phyloP scores from a whole-genome alignment of 208 protist genomes.

The Endotrypanum monterogeii region DNA sequence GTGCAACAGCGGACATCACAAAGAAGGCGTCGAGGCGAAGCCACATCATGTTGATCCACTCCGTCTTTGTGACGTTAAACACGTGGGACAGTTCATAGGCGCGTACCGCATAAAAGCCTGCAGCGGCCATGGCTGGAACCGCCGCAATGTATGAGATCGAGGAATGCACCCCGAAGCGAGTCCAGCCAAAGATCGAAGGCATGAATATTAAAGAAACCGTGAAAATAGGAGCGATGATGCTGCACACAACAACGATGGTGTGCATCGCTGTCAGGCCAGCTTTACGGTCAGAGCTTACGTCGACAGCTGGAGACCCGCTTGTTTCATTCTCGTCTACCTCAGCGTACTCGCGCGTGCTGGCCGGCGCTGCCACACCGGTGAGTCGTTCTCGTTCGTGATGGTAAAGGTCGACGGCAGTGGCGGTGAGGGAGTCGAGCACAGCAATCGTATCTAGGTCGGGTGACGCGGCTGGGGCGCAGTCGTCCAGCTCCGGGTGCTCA shows the following conservation, averaged over 20 bases:
- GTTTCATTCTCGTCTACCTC: conserved; percentile 10
- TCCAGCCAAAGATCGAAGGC: conserved; percentile 51
- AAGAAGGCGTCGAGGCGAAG: conserved; percentile 82
- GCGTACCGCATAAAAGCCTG: conserved; percentile 52
- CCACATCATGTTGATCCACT: conserved; percentile 87
- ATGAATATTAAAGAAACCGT: conserved; percentile 44
- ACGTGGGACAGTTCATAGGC: conserved; percentile 32
- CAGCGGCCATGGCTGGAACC: conserved; percentile 48
- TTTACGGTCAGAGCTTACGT: background rate
- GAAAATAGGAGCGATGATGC: conserved; percentile 46
- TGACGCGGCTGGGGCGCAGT: conserved; percentile 58
- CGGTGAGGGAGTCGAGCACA: conserved; percentile 54
- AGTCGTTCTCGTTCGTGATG: conserved; percentile 45
- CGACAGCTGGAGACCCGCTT: background rate
- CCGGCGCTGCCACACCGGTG: conserved; percentile 14
- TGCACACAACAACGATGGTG: conserved; percentile 56
- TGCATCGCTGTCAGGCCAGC: conserved; percentile 46
- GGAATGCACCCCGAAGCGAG: conserved; percentile 38
- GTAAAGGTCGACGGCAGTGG: conserved; percentile 53
- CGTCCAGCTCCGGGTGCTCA: conserved; percentile 68
- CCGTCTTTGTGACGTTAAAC: conserved; percentile 55
- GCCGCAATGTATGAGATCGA: conserved; percentile 47
- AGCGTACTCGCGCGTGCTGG: conserved; percentile 19
- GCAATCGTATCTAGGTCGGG: conserved; percentile 73
- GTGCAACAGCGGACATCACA: conserved; percentile 59